Conservation (phyloP, 495 filamentous ascomycete genomes). For the Annulohypoxylon nitens region DNA sequence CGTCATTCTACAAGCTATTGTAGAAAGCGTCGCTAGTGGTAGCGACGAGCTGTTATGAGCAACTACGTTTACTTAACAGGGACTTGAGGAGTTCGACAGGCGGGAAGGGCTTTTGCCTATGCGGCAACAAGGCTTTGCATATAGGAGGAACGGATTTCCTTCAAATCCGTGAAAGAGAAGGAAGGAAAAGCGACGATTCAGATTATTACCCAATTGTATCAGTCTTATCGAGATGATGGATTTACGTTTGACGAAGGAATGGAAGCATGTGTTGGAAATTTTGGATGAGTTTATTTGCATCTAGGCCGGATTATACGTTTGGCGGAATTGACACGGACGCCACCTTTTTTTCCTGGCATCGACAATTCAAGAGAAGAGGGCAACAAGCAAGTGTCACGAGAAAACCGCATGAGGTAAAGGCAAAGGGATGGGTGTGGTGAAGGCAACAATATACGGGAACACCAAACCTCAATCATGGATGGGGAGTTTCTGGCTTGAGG, state of each 20-base stretch:
- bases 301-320: background rate
- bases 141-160: background rate
- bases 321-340: background rate
- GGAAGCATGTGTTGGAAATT: conserved; percentile 13
- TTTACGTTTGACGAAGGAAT: conserved; percentile 36
- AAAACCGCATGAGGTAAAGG: background rate
- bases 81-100: background rate
- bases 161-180: background rate
- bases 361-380: conserved; percentile 3
- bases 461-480: conserved; percentile 29
- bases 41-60: conserved; percentile 79
- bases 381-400: background rate
- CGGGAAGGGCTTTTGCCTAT: conserved; percentile 8
- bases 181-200: background rate
- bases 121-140: background rate
- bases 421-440: background rate
- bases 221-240: conserved; percentile 10
- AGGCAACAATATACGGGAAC: conserved; percentile 6
- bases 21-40: conserved; percentile 77
- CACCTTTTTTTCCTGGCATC: background rate
- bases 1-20: conserved; percentile 78
- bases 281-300: background rate
- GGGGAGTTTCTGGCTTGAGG: conserved; percentile 29
- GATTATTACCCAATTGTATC: conserved; percentile 11
- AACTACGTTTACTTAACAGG: background rate